Evolutionary conservation across 1,139 yeast species (phyloP).

Genomic region (Yamadazyma kanchanaburiensis): DNA sequence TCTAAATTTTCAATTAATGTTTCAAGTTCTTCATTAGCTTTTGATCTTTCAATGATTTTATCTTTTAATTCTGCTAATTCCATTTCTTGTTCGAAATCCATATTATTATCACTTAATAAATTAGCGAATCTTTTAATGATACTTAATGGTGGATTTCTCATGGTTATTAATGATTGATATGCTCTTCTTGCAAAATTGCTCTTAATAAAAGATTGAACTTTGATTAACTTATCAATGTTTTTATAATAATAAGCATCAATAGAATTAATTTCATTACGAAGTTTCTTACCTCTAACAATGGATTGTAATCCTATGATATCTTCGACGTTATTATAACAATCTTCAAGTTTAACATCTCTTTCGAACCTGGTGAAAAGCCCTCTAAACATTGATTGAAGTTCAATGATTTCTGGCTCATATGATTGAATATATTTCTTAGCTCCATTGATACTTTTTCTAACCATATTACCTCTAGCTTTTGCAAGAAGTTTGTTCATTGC

Average conservation of each 20-base stretch:
- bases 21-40: conserved; percentile 65
- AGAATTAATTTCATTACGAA: conserved; percentile 33
- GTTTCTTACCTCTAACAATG: conserved; percentile 40
- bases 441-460: conserved; percentile 25
- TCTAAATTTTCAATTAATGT: conserved; percentile 77
- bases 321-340: conserved; percentile 43
- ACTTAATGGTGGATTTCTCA: conserved; percentile 71
- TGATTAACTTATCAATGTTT: conserved; percentile 57
- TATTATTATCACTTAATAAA: conserved; percentile 69
- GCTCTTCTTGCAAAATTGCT: conserved; percentile 70
- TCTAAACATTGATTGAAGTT: conserved; percentile 35
- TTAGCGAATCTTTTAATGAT: conserved; percentile 78
- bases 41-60: conserved; percentile 59
- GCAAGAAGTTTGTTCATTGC: conserved; percentile 40
- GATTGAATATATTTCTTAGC: conserved; percentile 21
- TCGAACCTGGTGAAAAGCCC: conserved; percentile 52
- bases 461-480: conserved; percentile 39
- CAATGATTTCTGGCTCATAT: conserved; percentile 22
- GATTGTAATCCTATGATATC: conserved; percentile 49
- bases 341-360: conserved; percentile 49
- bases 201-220: conserved; percentile 71
- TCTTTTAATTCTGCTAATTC: conserved; percentile 68
- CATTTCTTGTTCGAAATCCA: conserved; percentile 74
- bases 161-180: conserved; percentile 65
- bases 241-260: conserved; percentile 51